Evolutionary conservation across 768 basidiomycete species (phyloP).

Genomic region (Pleurotus platypus): DNA sequence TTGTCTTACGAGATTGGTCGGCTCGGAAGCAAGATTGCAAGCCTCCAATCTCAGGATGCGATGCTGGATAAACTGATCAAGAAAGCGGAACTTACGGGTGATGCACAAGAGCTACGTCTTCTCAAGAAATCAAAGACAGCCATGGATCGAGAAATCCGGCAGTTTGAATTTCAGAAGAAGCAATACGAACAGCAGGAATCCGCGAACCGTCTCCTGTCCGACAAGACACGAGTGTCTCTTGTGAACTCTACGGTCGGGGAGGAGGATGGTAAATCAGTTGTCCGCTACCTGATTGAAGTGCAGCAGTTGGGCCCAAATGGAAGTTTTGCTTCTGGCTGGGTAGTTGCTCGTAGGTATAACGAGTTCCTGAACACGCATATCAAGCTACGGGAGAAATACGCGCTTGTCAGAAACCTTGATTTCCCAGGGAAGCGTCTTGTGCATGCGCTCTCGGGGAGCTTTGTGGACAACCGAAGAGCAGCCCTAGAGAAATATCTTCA

Average conservation of each 20-base stretch:
- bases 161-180: constrained; percentile 82
- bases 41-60: constrained; percentile 74
- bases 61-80: constrained; percentile 88
- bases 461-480: constrained; percentile 75
- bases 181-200: constrained; percentile 94
- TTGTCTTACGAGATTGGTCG: constrained; percentile 84
- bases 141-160: constrained; percentile 78
- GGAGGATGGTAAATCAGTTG: constrained; percentile 85
- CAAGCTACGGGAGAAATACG: constrained; percentile 74
- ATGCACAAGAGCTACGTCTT: constrained; percentile 79
- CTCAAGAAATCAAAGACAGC: constrained; percentile 80
- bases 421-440: constrained; percentile 95
- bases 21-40: constrained; percentile 69
- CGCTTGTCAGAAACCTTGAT: constrained; percentile 66
- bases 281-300: constrained; percentile 89
- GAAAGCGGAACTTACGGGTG: constrained; percentile 93
- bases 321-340: constrained; percentile 83
- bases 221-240: constrained; percentile 81
- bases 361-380: constrained; percentile 91
- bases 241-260: constrained; percentile 80
- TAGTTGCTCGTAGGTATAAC: constrained; percentile 90
- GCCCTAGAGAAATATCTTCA: constrained; percentile 90
- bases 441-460: constrained; percentile 79
- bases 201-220: constrained; percentile 83
- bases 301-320: constrained; percentile 84